Evolutionary conservation across 495 filamentous ascomycete genomes (phyloP).

Genomic region (Tuber aestivum): DNA sequence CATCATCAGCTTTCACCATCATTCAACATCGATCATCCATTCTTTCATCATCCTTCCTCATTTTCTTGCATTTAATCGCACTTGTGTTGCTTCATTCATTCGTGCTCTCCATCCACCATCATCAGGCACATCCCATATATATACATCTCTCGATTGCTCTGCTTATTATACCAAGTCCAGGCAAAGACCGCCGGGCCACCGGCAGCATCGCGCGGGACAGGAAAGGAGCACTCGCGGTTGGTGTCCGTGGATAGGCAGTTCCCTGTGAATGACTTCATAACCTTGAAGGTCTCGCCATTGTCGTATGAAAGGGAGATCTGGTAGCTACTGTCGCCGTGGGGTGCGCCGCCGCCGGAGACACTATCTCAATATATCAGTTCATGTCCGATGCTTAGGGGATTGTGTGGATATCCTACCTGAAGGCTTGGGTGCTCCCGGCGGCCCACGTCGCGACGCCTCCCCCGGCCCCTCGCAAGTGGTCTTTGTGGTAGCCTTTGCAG

Average conservation of each 20-base stretch:
- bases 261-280: conserved; percentile 47
- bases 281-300: conserved; percentile 40
- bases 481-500: conserved; percentile 60
- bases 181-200: conserved; percentile 57
- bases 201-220: conserved; percentile 57
- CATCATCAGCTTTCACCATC: too few relatives aligned
- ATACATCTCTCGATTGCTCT: conserved; percentile 65
- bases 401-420: conserved; percentile 44
- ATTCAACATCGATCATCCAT: too few relatives aligned
- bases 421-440: conserved; percentile 54
- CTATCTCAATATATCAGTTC: neutral
- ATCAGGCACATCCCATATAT: conserved; percentile 69
- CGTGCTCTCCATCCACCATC: too few relatives aligned
- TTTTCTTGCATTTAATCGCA: too few relatives aligned
- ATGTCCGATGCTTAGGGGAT: neutral
- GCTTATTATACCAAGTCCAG: conserved; percentile 58
- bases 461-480: conserved; percentile 46
- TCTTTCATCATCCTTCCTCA: too few relatives aligned
- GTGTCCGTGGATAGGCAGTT: conserved; percentile 41
- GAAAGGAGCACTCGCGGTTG: conserved; percentile 52
- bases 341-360: conserved; percentile 43
- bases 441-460: conserved; percentile 49
- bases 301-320: conserved; percentile 48
- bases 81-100: too few relatives aligned
- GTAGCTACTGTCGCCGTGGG: conserved; percentile 46